A percentile compares a stretch with the other conserved stretches of the same genome.
Conservation (phyloP, 2,329 filamentous ascomycete genomes). For the Piedraia hortae region DNA sequence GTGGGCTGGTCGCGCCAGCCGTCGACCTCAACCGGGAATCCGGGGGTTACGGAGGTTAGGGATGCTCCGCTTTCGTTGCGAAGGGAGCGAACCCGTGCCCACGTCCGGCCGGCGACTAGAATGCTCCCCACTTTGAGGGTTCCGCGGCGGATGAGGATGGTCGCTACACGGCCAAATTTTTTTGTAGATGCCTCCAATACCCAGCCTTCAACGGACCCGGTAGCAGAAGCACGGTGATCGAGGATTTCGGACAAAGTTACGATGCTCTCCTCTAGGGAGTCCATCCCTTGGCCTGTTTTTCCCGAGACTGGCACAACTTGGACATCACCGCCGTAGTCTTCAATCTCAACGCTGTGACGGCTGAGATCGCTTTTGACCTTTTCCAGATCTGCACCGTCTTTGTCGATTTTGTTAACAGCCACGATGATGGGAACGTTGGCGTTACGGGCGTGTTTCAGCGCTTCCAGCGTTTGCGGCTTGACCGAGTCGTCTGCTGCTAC, state of each 20-base stretch:
- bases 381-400: slow-evolving; percentile 52
- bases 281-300: slow-evolving; percentile 79
- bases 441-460: slow-evolving; percentile 69
- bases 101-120: slow-evolving; percentile 68
- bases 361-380: slow-evolving; percentile 71
- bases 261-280: slow-evolving; percentile 73
- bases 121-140: slow-evolving; percentile 57
- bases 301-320: slow-evolving; percentile 80
- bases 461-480: slow-evolving; percentile 89
- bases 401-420: slow-evolving; percentile 93
- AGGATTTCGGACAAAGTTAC: slow-evolving; percentile 66
- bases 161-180: slow-evolving; percentile 57
- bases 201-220: slow-evolving; percentile 71
- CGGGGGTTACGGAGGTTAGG: slow-evolving; percentile 49
- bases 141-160: slow-evolving; percentile 65
- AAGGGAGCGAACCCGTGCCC: slow-evolving; percentile 60
- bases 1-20: slow-evolving; percentile 78
- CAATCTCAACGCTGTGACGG: slow-evolving; percentile 61
- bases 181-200: slow-evolving; percentile 67
- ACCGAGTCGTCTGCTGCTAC: slow-evolving; percentile 94
- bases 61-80: slow-evolving; percentile 59
- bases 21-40: slow-evolving; percentile 72
- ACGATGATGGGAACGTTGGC: slow-evolving; percentile 89
- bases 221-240: slow-evolving; percentile 56
- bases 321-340: slow-evolving; percentile 84